Percentiles rank a stretch among this genome's conserved stretches.
These are phyloP conservation scores for Starmerella stellata DNA, from an alignment of 805 yeast genomes.

Conservation along the genomic window DNA sequence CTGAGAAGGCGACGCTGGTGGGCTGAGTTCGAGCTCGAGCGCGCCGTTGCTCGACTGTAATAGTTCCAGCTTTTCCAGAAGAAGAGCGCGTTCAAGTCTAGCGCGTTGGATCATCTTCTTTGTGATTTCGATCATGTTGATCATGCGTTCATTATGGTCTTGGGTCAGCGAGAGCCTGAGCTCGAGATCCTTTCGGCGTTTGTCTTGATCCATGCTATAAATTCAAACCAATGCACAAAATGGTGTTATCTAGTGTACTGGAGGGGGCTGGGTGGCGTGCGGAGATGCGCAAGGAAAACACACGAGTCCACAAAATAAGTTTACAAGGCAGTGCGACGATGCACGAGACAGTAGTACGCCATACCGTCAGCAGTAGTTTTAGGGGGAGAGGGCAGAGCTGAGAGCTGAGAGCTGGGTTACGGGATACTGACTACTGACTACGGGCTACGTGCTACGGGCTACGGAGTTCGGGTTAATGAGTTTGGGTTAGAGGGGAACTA, in stretches of 20 bases:
- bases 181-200: slow-evolving; percentile 56
- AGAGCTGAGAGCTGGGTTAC: too few relatives aligned
- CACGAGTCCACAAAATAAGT: not conserved
- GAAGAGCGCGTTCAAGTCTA: slow-evolving; percentile 62
- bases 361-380: too few relatives aligned
- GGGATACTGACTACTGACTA: too few relatives aligned
- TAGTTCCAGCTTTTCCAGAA: slow-evolving; percentile 58
- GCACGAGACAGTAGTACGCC: too few relatives aligned
- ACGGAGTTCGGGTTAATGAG: too few relatives aligned
- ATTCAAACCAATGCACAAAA: too few relatives aligned
- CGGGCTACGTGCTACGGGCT: too few relatives aligned
- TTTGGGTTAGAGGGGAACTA: too few relatives aligned
- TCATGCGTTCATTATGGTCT: slow-evolving; percentile 55
- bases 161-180: slow-evolving; percentile 54
- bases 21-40: slow-evolving; percentile 11
- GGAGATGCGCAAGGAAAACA: not conserved
- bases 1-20: not conserved
- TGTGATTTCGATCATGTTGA: slow-evolving; percentile 61
- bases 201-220: slow-evolving; percentile 24
- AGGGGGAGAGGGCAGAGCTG: too few relatives aligned
- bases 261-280: too few relatives aligned
- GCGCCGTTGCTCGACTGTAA: slow-evolving; percentile 2
- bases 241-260: too few relatives aligned
- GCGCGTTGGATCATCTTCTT: slow-evolving; percentile 57
- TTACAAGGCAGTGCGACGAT: too few relatives aligned